phyloP scores from a whole-genome alignment of 2,329 filamentous ascomycete genomes.

The Xenosphaeropsis pyriputrescens region DNA sequence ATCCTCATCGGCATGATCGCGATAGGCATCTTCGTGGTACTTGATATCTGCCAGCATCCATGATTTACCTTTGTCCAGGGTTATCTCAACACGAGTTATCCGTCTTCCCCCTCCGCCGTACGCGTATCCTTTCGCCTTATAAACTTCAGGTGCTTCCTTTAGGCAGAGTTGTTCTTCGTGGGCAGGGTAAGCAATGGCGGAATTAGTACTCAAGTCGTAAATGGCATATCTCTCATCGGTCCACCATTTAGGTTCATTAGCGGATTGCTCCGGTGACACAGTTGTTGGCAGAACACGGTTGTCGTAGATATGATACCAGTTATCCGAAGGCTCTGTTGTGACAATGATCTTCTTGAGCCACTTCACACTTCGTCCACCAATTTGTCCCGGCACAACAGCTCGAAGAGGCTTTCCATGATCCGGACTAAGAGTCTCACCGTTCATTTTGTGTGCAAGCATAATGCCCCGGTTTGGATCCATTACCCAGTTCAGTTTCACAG shows the following conservation, averaged over 20 bases:
- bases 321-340: constrained; percentile 67
- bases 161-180: constrained; percentile 57
- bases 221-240: constrained; percentile 84
- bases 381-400: constrained; percentile 77
- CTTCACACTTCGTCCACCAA: constrained; percentile 84
- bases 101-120: constrained; percentile 79
- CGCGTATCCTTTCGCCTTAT: constrained; percentile 66
- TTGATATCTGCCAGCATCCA: constrained; percentile 67
- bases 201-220: constrained; percentile 82
- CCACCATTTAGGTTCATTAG: constrained; percentile 64
- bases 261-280: constrained; percentile 68
- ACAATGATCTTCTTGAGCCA: constrained; percentile 77
- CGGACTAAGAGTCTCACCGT: constrained; percentile 63
- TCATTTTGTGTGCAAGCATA: constrained; percentile 84
- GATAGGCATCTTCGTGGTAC: constrained; percentile 78
- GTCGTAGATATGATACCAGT: constrained; percentile 93
- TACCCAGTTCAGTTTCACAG: constrained; percentile 76
- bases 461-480: constrained; percentile 73
- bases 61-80: constrained; percentile 65
- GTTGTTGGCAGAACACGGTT: constrained; percentile 82
- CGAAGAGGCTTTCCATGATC: constrained; percentile 80
- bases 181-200: constrained; percentile 63
- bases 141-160: constrained; percentile 30
- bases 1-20: constrained; percentile 38
- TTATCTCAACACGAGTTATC: constrained; percentile 70